Evolutionary conservation across 257 asterid genomes (phyloP), one percentile per base, ranked within the genome.

Genomic region (Thymus mandschuricus): DNA sequence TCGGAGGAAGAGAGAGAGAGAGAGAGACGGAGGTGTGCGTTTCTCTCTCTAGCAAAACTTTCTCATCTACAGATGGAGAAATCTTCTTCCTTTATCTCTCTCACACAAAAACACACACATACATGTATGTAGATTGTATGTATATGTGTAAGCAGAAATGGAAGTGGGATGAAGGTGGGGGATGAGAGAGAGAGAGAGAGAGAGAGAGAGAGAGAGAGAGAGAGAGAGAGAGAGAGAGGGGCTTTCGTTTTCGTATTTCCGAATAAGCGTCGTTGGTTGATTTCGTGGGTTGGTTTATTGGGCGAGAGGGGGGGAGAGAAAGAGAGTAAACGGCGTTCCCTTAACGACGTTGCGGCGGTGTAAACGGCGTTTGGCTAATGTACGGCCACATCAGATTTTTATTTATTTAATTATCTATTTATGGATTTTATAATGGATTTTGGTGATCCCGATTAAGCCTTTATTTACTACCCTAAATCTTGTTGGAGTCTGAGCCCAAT

Each of bases 361-460:
- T 86, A 63, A 69, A 86, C 91, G 91, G 82, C 77, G 89, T 84
- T 81, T 56, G 81, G 75, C 72, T 62, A 52, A 55, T 68, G 82
- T 74, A 74, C 81, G 82, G 79, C 74, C 62, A 60, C 56, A 62
- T 61, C 49, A 11, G 40, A 69, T 64, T 33, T 62, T 44, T 8
- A 65, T 64, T 75, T 72, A 10, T 43, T 43, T n/a, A 15, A 55
- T 9, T 0, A 1, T 1, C 9, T 70, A 40, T 49, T 64, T 65
- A 27, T 72, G 13, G 58, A 12, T 46, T 63, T 21, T 76, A 50
- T 70, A 71, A 52, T 13, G 68, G 79, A 51, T 72, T 86, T 88
- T 88, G 87, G 82, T 76, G 97, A 88, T 86, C 96, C 97, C 93
- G 81, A 88, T 83, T 80, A 84, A 81, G 49, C 62, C 72, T 79